Conservation (phyloP, 2,329 filamentous ascomycete genomes). For the Alternaria consortialis region DNA sequence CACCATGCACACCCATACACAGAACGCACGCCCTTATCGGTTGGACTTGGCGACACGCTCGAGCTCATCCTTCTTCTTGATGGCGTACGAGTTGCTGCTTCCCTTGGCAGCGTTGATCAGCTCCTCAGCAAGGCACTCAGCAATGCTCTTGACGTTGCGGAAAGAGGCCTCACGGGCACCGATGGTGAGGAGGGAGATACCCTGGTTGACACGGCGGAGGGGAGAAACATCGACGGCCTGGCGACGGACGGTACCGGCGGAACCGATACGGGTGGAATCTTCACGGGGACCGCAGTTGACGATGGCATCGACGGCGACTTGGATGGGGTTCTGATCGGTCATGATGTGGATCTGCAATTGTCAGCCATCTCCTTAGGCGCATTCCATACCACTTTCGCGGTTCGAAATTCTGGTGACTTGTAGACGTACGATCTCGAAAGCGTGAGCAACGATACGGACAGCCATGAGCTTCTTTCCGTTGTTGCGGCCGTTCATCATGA, state of each 20-base stretch:
- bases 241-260: constrained; percentile 98
- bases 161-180: constrained; percentile 98
- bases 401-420: not conserved
- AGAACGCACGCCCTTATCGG: constrained; percentile 75
- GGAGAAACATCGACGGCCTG: constrained; percentile 99
- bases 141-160: constrained; percentile 99
- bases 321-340: constrained; percentile 99
- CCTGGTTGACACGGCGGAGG: constrained; percentile 99
- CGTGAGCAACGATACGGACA: constrained; percentile 97
- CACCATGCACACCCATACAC: constrained; percentile 39
- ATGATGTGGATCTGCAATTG: constrained; percentile 91
- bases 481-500: constrained; percentile 99
- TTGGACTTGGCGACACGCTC: constrained; percentile 99
- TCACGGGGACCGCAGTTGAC: constrained; percentile 99
- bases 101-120: constrained; percentile 99
- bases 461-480: constrained; percentile 99
- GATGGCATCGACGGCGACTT: constrained; percentile 98
- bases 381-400: not conserved
- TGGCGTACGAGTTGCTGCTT: constrained; percentile 99
- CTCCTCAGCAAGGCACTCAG: constrained; percentile 99
- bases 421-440: constrained; percentile 96
- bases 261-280: constrained; percentile 99
- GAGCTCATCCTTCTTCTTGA: constrained; percentile 99
- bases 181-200: constrained; percentile 97
- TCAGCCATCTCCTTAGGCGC: constrained; percentile 21